phyloP scores from a whole-genome alignment of 192 early-diverging fungal genomes.

The Coemansia sp. region DNA sequence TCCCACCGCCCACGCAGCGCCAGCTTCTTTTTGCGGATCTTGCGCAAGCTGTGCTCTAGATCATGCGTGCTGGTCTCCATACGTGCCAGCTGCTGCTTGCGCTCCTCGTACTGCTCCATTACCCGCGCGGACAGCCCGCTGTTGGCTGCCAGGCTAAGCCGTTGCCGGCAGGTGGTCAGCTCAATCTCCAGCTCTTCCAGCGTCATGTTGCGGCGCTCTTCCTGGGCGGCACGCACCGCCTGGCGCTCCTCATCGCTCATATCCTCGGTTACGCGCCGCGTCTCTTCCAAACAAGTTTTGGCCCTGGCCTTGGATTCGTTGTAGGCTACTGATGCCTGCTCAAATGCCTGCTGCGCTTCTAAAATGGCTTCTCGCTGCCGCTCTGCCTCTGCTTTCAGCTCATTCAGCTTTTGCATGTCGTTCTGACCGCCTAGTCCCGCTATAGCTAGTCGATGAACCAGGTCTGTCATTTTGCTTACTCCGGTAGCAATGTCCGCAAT shows the following conservation, averaged over 20 bases:
- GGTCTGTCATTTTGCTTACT: neutral
- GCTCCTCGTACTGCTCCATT: slow-evolving; percentile 66
- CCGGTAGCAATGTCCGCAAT: slow-evolving; percentile 3
- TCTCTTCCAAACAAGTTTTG: slow-evolving; percentile 49
- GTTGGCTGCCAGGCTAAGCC: slow-evolving; percentile 34
- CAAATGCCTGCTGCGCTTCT: slow-evolving; percentile 44
- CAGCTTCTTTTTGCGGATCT: slow-evolving; percentile 37
- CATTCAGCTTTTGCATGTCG: slow-evolving; percentile 9
- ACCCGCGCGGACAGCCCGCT: slow-evolving; percentile 50
- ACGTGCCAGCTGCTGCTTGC: slow-evolving; percentile 58
- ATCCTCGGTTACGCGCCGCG: slow-evolving; percentile 54
- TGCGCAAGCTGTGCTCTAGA: slow-evolving; percentile 40
- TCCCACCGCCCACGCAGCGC: slow-evolving; percentile 62
- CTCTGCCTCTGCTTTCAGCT: slow-evolving; percentile 17
- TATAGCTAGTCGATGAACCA: slow-evolving; percentile 9
- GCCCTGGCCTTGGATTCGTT: slow-evolving; percentile 52
- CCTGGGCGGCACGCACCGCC: slow-evolving; percentile 52
- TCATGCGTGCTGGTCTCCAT: slow-evolving; percentile 40
- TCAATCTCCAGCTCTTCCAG: slow-evolving; percentile 66
- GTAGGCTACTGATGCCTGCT: slow-evolving; percentile 43
- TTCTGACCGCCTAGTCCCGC: slow-evolving; percentile 17
- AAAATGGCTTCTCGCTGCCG: slow-evolving; percentile 33
- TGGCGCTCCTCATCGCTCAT: slow-evolving; percentile 56
- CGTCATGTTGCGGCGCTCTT: slow-evolving; percentile 30
- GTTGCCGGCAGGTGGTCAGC: slow-evolving; percentile 46